These are phyloP conservation scores for Aspergillus spinulosporus DNA, from an alignment of 2,329 filamentous ascomycete genomes.

Conservation along the genomic window DNA sequence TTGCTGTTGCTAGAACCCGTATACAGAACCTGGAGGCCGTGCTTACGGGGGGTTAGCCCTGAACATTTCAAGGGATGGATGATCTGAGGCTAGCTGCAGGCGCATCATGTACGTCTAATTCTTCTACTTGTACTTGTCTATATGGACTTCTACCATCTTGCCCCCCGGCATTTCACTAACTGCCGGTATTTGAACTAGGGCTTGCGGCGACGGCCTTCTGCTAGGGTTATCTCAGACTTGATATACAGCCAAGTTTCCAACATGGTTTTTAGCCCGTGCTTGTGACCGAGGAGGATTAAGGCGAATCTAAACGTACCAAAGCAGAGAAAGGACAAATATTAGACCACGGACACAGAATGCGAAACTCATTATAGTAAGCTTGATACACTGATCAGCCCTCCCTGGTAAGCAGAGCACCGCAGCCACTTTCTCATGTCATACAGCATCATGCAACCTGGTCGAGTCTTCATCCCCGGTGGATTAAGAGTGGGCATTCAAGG, in stretches of 20 bases:
- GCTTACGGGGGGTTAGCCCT: background rate
- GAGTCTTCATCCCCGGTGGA: background rate
- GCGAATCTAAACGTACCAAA: too few species aligned
- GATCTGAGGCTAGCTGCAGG: background rate
- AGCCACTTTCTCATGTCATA: conserved; percentile 11
- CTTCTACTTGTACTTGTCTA: background rate
- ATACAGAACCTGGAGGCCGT: background rate
- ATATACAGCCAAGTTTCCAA: too few species aligned
- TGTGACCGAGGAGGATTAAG: too few species aligned
- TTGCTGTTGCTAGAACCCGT: conserved; percentile 7
- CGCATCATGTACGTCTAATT: background rate
- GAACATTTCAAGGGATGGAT: background rate
- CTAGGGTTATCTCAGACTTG: too few species aligned
- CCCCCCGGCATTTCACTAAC: too few species aligned
- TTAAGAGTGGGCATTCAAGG: background rate
- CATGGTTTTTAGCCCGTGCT: too few species aligned
- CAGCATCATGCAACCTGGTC: conserved; percentile 19
- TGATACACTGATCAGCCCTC: too few species aligned
- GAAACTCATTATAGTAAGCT: background rate
- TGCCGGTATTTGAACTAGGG: too few species aligned
- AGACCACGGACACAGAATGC: background rate
- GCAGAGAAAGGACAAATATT: too few species aligned
- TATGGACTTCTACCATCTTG: background rate
- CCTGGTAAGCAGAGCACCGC: too few species aligned
- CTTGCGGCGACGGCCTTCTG: background rate